A percentile compares a stretch with the other conserved stretches of the same genome.
Conservation (phyloP, 2,329 filamentous ascomycete species). For the Rhexocercosporidium sp. region DNA sequence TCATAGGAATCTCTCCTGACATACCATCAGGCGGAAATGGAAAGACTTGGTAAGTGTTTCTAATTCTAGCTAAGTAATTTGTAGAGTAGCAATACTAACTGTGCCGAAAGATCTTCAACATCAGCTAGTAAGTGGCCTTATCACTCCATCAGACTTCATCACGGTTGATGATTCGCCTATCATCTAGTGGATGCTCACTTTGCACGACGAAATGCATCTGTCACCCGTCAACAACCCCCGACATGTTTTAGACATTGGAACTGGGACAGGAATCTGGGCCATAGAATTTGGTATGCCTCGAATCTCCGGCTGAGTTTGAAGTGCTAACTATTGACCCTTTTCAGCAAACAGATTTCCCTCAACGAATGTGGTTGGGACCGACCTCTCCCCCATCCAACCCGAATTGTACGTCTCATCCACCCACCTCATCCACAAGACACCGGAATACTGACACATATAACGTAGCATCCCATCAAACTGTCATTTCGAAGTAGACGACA, state of each 20-base stretch:
- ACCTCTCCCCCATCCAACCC: conserved; percentile 17
- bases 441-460: background rate
- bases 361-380: conserved; percentile 5
- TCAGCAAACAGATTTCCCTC: conserved; percentile 12
- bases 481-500: conserved; percentile 55
- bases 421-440: no score
- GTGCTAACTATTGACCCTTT: background rate
- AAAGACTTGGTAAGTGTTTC: conserved; percentile 18
- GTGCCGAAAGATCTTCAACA: conserved; percentile 43
- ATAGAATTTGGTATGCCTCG: conserved; percentile 58
- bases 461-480: conserved; percentile 44
- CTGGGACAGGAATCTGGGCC: conserved; percentile 65
- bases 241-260: conserved; percentile 46
- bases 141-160: no score
- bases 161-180: background rate
- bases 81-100: background rate
- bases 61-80: no score
- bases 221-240: conserved; percentile 38
- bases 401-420: background rate
- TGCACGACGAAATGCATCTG: conserved; percentile 29
- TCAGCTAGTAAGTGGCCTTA: conserved; percentile 14
- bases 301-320: no score
- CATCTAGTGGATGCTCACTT: conserved; percentile 16
- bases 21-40: conserved; percentile 8
- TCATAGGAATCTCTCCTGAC: background rate